These are phyloP conservation scores for Boletus subcaerulescens DNA, from an alignment of 768 basidiomycete genomes.

Conservation along the genomic window DNA sequence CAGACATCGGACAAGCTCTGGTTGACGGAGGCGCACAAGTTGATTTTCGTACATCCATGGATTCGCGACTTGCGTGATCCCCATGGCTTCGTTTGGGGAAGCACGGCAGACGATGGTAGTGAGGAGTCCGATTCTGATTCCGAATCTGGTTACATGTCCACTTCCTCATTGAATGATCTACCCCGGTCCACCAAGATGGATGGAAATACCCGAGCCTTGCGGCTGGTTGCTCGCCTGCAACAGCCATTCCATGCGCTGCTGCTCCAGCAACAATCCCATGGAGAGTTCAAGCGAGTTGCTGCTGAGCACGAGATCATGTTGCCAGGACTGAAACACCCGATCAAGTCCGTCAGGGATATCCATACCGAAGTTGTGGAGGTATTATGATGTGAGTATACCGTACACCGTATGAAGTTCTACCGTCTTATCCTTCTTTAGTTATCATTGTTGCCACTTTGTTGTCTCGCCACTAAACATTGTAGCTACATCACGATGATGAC, in stretches of 20 bases:
- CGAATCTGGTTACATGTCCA: not conserved
- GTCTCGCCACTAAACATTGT: no score
- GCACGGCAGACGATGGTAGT: not conserved
- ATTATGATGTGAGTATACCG: no score
- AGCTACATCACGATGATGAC: no score
- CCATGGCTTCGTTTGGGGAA: not conserved
- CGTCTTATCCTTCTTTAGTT: no score
- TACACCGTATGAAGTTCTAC: no score
- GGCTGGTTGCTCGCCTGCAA: not conserved
- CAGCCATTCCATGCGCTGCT: not conserved
- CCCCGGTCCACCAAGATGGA: not conserved
- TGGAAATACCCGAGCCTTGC: not conserved
- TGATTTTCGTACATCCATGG: slow-evolving; percentile 7
- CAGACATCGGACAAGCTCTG: not conserved
- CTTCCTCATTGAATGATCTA: not conserved
- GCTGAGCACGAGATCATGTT: not conserved
- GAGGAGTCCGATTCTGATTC: not conserved
- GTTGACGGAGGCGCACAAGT: not conserved
- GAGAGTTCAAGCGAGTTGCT: not conserved
- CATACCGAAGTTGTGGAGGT: no score
- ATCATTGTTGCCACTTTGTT: no score
- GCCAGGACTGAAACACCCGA: not conserved
- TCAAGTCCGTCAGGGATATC: not conserved
- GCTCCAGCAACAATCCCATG: not conserved
- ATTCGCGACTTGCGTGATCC: not conserved